These are phyloP conservation scores for Hsuehochloa calcarea DNA, from an alignment of 176 grass and related monocot genomes.

Conservation along the genomic window DNA sequence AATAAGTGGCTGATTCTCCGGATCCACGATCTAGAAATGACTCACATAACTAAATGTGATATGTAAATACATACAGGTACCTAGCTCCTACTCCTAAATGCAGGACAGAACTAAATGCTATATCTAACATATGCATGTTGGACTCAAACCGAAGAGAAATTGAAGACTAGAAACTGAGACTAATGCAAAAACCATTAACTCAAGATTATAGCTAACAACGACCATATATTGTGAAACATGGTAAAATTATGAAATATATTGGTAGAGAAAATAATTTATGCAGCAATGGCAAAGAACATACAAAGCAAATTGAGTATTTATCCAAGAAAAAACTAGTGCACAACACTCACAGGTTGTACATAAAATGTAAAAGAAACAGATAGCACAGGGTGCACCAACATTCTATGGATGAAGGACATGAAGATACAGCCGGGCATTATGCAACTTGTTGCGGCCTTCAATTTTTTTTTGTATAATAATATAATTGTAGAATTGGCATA, in stretches of 20 bases:
- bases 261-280: not conserved
- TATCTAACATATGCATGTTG: too few species aligned
- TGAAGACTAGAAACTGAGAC: too few species aligned
- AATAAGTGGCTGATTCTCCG: too few species aligned
- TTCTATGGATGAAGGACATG: not conserved
- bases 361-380: not conserved
- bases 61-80: too few species aligned
- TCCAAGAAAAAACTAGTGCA: constrained; percentile 5
- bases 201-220: too few species aligned
- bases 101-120: too few species aligned
- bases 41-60: too few species aligned
- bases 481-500: not conserved
- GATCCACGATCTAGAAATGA: too few species aligned
- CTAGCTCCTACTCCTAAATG: too few species aligned
- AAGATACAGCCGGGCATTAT: not conserved
- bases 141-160: too few species aligned
- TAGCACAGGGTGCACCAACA: not conserved
- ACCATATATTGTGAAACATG: not conserved
- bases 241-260: not conserved
- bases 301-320: not conserved
- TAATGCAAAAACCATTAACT: too few species aligned
- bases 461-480: not conserved
- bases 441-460: not conserved
- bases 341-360: not conserved
- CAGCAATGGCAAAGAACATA: not conserved